Percentiles rank a stretch among this genome's conserved stretches.
Evolutionary conservation across 2,329 filamentous ascomycete species (phyloP).

Genomic region (Thelonectria discophora): DNA sequence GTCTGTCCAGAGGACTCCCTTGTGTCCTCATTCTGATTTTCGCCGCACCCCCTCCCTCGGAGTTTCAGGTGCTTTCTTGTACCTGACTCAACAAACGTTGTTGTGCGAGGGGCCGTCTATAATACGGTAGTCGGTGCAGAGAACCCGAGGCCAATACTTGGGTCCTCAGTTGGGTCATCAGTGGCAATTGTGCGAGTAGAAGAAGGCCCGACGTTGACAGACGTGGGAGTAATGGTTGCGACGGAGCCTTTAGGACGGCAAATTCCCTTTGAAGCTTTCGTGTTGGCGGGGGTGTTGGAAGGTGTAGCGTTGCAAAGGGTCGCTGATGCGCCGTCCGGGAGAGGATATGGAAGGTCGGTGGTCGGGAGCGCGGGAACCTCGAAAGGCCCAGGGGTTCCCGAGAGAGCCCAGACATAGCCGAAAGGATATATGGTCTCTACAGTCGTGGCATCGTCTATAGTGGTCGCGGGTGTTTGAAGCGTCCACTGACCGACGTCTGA

Average conservation of each 20-base stretch:
- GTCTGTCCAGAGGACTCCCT: no score
- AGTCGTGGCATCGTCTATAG: not conserved
- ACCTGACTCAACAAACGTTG: no score
- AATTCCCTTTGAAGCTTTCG: not conserved
- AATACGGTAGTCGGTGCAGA: not conserved
- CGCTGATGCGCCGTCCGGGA: constrained; percentile 5
- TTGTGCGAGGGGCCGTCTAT: not conserved
- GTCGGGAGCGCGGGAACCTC: constrained; percentile 16
- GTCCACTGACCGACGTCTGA: constrained; percentile 19
- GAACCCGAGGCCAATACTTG: not conserved
- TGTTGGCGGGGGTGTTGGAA: not conserved
- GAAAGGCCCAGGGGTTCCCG: constrained; percentile 3
- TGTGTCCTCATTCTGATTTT: no score
- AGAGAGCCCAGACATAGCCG: constrained; percentile 23
- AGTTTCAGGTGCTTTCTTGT: no score
- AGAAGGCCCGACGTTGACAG: not conserved
- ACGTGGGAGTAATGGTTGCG: not conserved
- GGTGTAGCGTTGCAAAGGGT: constrained; percentile 4
- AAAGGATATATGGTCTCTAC: constrained; percentile 22
- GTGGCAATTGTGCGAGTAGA: not conserved
- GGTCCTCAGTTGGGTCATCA: not conserved
- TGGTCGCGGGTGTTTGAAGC: constrained; percentile 8
- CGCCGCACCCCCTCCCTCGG: no score
- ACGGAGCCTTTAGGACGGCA: not conserved
- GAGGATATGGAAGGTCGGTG: constrained; percentile 14